A percentile compares a stretch with the other conserved stretches of the same genome.
Evolutionary conservation across 2,329 filamentous ascomycete genomes (phyloP).

Genomic region (Xylaria sp.): DNA sequence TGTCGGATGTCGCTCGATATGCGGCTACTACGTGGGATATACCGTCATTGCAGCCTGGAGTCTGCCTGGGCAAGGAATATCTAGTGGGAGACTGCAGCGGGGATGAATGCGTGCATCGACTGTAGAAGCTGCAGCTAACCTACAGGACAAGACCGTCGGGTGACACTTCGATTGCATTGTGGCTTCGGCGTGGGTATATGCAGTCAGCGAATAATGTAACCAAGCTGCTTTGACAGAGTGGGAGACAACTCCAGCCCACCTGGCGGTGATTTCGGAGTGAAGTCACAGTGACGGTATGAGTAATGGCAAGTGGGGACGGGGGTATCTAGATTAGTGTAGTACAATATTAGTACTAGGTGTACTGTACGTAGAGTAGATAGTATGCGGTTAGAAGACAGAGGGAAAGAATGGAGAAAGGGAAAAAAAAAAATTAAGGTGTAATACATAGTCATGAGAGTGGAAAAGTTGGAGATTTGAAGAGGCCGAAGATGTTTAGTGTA

Average conservation of each 20-base stretch:
- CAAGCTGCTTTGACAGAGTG: not conserved
- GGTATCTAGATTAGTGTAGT: too few relatives aligned
- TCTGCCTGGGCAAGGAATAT: conserved; percentile 14
- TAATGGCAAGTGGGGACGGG: conserved; percentile 16
- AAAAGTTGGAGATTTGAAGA: not conserved
- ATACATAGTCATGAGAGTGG: not conserved
- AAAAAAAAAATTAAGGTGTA: not conserved
- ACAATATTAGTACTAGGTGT: too few relatives aligned
- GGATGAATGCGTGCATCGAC: not conserved
- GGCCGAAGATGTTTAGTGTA: too few relatives aligned
- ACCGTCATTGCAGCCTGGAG: conserved; percentile 29
- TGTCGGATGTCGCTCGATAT: not conserved
- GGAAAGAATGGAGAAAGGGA: too few relatives aligned
- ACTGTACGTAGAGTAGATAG: too few relatives aligned
- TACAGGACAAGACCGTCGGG: conserved; percentile 6
- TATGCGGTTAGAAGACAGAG: too few relatives aligned
- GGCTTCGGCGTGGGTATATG: conserved; percentile 17
- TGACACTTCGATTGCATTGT: conserved; percentile 16
- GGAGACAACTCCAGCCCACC: conserved; percentile 6
- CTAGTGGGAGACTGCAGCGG: conserved; percentile 4
- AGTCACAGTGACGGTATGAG: not conserved
- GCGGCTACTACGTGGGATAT: conserved; percentile 1
- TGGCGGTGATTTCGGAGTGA: not conserved
- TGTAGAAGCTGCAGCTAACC: conserved; percentile 10
- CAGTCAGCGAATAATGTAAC: conserved; percentile 27